Conservation (phyloP, 1,284 basidiomycete species). For the Laetiporus sulphureus region DNA sequence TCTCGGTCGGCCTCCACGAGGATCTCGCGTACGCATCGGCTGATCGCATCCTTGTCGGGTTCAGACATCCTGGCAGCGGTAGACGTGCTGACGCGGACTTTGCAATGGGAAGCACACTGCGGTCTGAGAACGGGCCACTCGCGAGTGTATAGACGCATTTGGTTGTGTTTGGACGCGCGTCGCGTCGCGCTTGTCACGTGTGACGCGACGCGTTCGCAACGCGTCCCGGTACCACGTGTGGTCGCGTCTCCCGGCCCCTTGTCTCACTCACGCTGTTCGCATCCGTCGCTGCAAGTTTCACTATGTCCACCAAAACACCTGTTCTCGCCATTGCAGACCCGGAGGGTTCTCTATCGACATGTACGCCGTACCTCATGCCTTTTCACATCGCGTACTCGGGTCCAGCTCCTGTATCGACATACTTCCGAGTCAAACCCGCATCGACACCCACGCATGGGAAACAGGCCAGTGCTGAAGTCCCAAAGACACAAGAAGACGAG, state of each 20-base stretch:
- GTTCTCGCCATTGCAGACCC: slow-evolving; percentile 8
- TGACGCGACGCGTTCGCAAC: not conserved
- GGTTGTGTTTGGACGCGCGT: not conserved
- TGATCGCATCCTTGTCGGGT: no score
- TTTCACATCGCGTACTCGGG: slow-evolving; percentile 71
- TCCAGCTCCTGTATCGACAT: slow-evolving; percentile 64
- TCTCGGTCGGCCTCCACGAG: no score
- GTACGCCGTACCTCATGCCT: slow-evolving; percentile 67
- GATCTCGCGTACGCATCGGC: no score
- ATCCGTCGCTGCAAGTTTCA: not conserved
- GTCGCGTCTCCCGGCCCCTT: no score
- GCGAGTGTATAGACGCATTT: slow-evolving; percentile 23
- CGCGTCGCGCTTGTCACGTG: no score
- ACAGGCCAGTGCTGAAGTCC: slow-evolving; percentile 12
- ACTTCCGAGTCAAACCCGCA: slow-evolving; percentile 50
- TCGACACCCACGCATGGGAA: slow-evolving; percentile 28
- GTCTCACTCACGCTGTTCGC: not conserved
- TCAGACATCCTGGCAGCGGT: no score
- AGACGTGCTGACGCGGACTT: no score
- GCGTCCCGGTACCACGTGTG: no score
- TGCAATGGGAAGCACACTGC: no score
- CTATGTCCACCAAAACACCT: slow-evolving; percentile 4
- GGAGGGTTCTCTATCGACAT: slow-evolving; percentile 22
- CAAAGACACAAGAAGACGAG: no score
- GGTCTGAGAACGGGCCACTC: no score